phyloP scores from a whole-genome alignment of 768 basidiomycete genomes.

The Tylopilus sp. region DNA sequence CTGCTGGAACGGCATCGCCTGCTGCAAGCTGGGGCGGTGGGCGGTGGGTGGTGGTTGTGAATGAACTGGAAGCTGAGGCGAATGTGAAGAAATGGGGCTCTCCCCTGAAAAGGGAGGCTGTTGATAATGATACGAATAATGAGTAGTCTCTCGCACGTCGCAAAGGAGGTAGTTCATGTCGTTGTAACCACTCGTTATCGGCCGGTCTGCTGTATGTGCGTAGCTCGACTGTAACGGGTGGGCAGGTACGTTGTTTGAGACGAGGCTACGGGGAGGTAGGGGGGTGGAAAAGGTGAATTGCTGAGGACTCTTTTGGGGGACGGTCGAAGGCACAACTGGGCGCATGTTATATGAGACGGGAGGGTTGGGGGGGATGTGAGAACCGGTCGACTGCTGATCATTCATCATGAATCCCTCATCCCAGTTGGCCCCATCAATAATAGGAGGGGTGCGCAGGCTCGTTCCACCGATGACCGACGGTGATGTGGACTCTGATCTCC shows the following conservation, averaged over 20 bases:
- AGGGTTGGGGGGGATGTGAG: slow-evolving; percentile 39
- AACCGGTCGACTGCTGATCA: slow-evolving; percentile 36
- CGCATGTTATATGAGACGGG: slow-evolving; percentile 45
- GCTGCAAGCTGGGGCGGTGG: slow-evolving; percentile 38
- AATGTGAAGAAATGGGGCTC: slow-evolving; percentile 40
- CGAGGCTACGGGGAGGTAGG: slow-evolving; percentile 41
- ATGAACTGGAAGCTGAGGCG: slow-evolving; percentile 40
- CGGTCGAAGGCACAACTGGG: slow-evolving; percentile 43
- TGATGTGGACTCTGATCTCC: slow-evolving; percentile 35
- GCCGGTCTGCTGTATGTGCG: slow-evolving; percentile 49
- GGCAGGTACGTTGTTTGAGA: slow-evolving; percentile 42
- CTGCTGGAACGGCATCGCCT: slow-evolving; percentile 50
- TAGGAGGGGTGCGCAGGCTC: slow-evolving; percentile 38
- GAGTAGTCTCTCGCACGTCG: slow-evolving; percentile 46
- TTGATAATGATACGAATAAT: slow-evolving; percentile 53
- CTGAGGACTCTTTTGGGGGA: slow-evolving; percentile 44
- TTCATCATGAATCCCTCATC: slow-evolving; percentile 53
- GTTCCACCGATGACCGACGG: slow-evolving; percentile 31
- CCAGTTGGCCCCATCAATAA: slow-evolving; percentile 53
- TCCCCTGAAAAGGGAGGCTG: slow-evolving; percentile 47
- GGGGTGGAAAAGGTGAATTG: slow-evolving; percentile 42
- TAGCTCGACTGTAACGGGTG: slow-evolving; percentile 38
- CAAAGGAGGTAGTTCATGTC: slow-evolving; percentile 44
- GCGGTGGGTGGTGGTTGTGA: slow-evolving; percentile 32
- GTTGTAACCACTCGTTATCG: slow-evolving; percentile 45